These are phyloP conservation scores for Hondaea fermentalgiana DNA, from an alignment of 108 stramenopile species.

Conservation along the genomic window DNA sequence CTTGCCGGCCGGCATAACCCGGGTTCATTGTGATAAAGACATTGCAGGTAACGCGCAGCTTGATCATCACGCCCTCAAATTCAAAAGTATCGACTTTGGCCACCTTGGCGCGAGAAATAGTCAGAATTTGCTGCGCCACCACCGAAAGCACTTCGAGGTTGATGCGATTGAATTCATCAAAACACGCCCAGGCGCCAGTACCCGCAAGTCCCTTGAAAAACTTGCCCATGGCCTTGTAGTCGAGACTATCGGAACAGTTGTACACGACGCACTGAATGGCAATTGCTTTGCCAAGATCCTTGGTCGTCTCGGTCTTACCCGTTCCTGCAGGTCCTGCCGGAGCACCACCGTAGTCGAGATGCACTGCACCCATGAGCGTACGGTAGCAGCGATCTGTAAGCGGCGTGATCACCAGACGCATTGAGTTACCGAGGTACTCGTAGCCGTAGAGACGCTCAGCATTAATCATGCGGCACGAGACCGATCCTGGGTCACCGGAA, in stretches of 20 bases:
- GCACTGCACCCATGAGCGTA: neutral
- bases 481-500: neutral
- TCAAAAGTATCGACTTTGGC: conserved; percentile 39
- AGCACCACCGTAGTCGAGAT: neutral
- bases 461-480: neutral
- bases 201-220: conserved; percentile 63
- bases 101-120: conserved; percentile 42
- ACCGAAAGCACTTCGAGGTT: conserved; percentile 54
- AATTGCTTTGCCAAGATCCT: conserved; percentile 41
- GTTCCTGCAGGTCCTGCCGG: conserved; percentile 48
- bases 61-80: conserved; percentile 56
- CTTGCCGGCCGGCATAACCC: conserved; percentile 61
- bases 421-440: conserved; percentile 12
- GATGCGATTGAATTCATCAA: conserved; percentile 69
- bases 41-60: conserved; percentile 43
- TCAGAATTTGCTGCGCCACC: conserved; percentile 44
- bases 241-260: conserved; percentile 61
- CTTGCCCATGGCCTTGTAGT: conserved; percentile 60
- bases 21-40: conserved; percentile 72
- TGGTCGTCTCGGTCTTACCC: conserved; percentile 49
- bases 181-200: conserved; percentile 64
- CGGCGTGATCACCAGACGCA: conserved; percentile 13
- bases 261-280: conserved; percentile 48
- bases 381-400: conserved; percentile 20
- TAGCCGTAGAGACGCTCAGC: neutral